A percentile compares a stretch with the other conserved stretches of the same genome.
phyloP scores from a whole-genome alignment of 495 filamentous ascomycete species.

The Neurospora cerealis region DNA sequence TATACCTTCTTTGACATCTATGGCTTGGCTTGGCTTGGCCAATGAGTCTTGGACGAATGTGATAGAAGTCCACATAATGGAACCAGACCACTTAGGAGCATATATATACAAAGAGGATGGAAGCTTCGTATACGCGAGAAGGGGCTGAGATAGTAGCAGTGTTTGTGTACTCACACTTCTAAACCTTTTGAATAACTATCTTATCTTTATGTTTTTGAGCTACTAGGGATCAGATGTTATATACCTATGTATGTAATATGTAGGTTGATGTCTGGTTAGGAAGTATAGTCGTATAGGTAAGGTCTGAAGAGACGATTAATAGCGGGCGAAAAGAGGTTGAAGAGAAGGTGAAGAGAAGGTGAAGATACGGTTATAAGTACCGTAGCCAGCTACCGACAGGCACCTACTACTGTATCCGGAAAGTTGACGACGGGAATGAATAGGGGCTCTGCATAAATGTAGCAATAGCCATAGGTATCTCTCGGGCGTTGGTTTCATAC shows the following conservation, averaged over 20 bases:
- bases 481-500: too few species aligned
- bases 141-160: neutral
- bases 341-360: neutral
- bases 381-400: too few species aligned
- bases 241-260: neutral
- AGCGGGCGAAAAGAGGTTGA: too few species aligned
- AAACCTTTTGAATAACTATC: neutral
- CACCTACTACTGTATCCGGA: too few species aligned
- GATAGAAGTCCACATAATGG: neutral
- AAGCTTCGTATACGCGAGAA: neutral
- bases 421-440: too few species aligned
- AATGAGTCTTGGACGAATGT: neutral
- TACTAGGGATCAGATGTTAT: neutral
- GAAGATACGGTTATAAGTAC: neutral
- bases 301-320: too few species aligned
- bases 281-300: neutral
- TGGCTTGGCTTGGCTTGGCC: neutral
- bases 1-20: neutral
- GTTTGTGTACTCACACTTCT: neutral
- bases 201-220: neutral
- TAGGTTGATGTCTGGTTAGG: neutral
- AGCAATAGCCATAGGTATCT: too few species aligned
- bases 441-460: too few species aligned
- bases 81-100: neutral
- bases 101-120: neutral